phyloP scores from a whole-genome alignment of 495 filamentous ascomycete genomes.

The Thermothielavioides terrestris region DNA sequence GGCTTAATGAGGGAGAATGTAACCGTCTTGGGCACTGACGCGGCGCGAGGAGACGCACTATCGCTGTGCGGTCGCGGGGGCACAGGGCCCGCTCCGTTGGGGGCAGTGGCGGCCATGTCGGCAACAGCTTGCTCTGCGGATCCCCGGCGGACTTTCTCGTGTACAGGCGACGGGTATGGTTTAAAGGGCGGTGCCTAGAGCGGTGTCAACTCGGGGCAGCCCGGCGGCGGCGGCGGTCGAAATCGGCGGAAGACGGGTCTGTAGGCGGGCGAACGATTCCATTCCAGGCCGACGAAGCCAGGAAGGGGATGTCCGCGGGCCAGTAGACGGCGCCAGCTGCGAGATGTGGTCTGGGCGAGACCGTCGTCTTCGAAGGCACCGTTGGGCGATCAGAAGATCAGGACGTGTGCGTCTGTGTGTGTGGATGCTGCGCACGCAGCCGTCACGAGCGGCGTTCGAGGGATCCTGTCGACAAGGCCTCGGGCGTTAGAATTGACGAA shows the following conservation, averaged over 20 bases:
- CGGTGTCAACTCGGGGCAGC: constrained; percentile 1
- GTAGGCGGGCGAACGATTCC: constrained; percentile 7
- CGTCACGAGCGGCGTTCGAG: neutral
- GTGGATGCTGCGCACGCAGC: neutral
- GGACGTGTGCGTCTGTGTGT: neutral
- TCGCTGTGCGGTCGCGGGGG: constrained; percentile 18
- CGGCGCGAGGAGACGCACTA: constrained; percentile 41
- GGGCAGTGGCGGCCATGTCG: constrained; percentile 14
- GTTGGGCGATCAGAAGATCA: constrained; percentile 9
- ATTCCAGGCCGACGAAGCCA: constrained; percentile 9
- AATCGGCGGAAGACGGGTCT: constrained; percentile 2
- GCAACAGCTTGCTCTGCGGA: neutral
- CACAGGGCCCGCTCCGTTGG: constrained; percentile 9
- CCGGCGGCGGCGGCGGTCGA: neutral
- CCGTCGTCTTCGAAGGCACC: constrained; percentile 16
- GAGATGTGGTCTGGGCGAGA: constrained; percentile 8
- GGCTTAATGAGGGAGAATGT: constrained; percentile 78
- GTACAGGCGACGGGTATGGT: constrained; percentile 6
- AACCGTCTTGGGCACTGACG: constrained; percentile 61
- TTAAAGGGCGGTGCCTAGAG: neutral
- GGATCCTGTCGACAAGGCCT: neutral
- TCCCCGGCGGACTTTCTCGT: neutral
- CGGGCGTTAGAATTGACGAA: neutral
- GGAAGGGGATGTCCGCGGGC: neutral
- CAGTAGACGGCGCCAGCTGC: neutral